Base-by-base conservation (phyloP, 768 basidiomycete genomes). In the Xanthoconium purpureum region DNA sequence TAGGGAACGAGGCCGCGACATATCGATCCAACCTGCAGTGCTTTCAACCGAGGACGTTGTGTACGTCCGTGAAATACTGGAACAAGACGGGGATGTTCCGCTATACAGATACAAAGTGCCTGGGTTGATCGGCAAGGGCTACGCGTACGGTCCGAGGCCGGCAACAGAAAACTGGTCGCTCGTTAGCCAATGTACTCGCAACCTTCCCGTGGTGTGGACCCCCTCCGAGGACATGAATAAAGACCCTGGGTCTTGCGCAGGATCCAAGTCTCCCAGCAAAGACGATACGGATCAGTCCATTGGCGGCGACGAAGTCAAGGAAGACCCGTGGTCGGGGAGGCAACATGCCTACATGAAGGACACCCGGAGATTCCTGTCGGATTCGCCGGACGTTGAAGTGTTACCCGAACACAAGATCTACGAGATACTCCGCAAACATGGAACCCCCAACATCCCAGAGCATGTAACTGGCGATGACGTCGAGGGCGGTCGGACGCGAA, bases 361-460 rank as follows among this genome's bases (percentile, higher is more conserved):
- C 49, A 39, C 9, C 14, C 52, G 0, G 47, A 30, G 55, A 24
- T 52, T 45, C 9, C 14, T 57, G 0, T 56, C 55, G 0, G 10
- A 38, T 20, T 15, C 15, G 0, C 10, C 18, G 5, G 39, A 38
- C 3, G 8, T 15, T 6, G 43, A 29, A 2, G 33, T 36, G 8
- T 5, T 24, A 1, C 20, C 46, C 0, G 54, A 56, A 30, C 58
- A 59, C 28, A 30, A 59, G 36, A 51, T 49, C 4, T 59, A 56
- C 10, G 32, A 51, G 17, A 15, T 30, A 6, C 50, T 51, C 6
- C 32, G 28, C 8, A 6, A 18, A 0, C 15, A 35, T 1, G 10
- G 10, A 5, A 44, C 33, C 1, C 50, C 39, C 3, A 47, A 58
- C 33, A 54, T 60, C 24, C 59, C 56, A 0, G 30, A 28, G 1